Base-by-base conservation (phyloP, 192 early-diverging fungal genomes). In the Backusella morwellensis region DNA sequence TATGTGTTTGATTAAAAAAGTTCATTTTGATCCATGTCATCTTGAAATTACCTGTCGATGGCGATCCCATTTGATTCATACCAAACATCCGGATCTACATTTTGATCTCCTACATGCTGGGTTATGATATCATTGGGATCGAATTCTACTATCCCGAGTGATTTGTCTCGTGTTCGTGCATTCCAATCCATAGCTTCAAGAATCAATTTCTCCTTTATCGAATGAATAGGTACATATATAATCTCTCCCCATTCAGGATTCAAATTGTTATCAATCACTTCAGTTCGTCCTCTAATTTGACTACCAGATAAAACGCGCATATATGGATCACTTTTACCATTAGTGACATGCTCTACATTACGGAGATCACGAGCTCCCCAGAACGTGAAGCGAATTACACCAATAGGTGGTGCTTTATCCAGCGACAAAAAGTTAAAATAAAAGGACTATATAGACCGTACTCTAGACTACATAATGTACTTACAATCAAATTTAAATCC, bases 201-300 rank as follows among this genome's bases (percentile, higher is more conserved):
- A 21, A 79, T 80, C 23, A 97, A 36, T 17, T 81, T 77, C 80
- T 97, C 93, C 69, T 81, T 83, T 6, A 85, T 44, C 3, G 90
- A 89, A 79, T 93, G 96, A 63, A 92, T 83, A 7, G 94, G 93
- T 11, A 92, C 86, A 77, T 93, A 95, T 38, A 93, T 86, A 15
- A 89, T 88, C 80, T 95, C 94, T 82, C 92, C 90, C 95, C 95
- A 97, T 50, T 89, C 88, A 2, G 96, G 96, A 69, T 92, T 88
- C 35, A 94, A 76, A 9, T 89, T 91, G 74, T 94, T 92, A 29
- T 89, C 84, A 66, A 92, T 88, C 59, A 91, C 87, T 14, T 89
- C 88, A 4, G 94, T 95, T 35, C 89, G 85, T 26, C 89, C 94
- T 40, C 93, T 78, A 26, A 82, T 63, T 38, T 85, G 78, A 70